A percentile compares a stretch with the other conserved stretches of the same genome.
Conservation (phyloP, 2,329 filamentous ascomycete species). For the Hypomyces perniciosus region DNA sequence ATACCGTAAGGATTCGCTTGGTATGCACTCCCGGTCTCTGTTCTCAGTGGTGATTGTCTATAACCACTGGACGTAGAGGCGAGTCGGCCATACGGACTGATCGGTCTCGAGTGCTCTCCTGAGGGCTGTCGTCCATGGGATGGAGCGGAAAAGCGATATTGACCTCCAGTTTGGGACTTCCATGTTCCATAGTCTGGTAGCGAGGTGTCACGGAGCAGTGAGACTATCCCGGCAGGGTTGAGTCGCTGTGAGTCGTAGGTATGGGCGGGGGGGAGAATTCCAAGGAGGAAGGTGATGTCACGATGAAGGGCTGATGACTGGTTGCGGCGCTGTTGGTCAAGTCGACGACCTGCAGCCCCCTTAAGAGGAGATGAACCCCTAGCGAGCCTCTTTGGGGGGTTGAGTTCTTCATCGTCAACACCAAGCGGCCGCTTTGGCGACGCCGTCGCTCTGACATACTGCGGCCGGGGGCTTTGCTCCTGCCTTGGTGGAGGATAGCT, state of each 20-base stretch:
- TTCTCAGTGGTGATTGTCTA: conserved; percentile 46
- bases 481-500: conserved; percentile 35
- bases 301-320: conserved; percentile 66
- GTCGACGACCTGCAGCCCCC: conserved; percentile 75
- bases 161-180: conserved; percentile 39
- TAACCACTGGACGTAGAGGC: conserved; percentile 38
- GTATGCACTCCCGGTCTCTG: conserved; percentile 31
- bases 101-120: conserved; percentile 39
- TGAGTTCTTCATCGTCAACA: conserved; percentile 64
- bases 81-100: conserved; percentile 43
- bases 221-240: conserved; percentile 64
- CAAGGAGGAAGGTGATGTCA: conserved; percentile 57
- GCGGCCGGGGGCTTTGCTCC: conserved; percentile 42
- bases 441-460: conserved; percentile 41
- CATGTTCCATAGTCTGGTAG: conserved; percentile 57
- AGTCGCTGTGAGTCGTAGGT: conserved; percentile 68
- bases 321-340: conserved; percentile 69
- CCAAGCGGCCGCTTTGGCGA: conserved; percentile 59
- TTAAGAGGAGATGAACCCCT: conserved; percentile 92
- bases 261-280: conserved; percentile 67
- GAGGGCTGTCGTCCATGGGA: conserved; percentile 37
- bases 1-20: conserved; percentile 25
- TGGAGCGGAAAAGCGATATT: conserved; percentile 29
- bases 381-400: conserved; percentile 76
- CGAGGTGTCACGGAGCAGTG: conserved; percentile 61